A percentile compares a stretch with the other conserved stretches of the same genome.
Evolutionary conservation across 441 rosid species (phyloP).

Genomic region (Cnidoscolus chayamansa): DNA sequence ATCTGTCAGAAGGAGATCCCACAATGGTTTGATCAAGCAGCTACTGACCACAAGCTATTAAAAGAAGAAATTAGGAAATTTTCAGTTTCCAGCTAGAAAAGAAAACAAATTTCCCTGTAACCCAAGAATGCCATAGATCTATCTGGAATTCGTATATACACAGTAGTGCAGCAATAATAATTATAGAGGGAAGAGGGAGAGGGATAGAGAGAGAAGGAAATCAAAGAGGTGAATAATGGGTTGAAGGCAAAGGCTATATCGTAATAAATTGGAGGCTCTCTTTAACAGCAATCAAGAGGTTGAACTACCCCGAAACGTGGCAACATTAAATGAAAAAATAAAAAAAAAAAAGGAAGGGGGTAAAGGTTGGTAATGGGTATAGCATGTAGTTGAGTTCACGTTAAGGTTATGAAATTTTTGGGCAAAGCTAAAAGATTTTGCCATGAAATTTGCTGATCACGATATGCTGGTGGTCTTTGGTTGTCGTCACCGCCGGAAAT

Average conservation of each 20-base stretch:
- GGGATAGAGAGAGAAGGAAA: not conserved
- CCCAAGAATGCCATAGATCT: slow-evolving; percentile 3
- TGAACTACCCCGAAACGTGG: slow-evolving; percentile 24
- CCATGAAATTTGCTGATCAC: not conserved
- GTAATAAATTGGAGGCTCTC: slow-evolving; percentile 11
- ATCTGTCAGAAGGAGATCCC: not conserved
- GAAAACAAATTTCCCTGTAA: not conserved
- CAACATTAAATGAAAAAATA: slow-evolving; percentile 2
- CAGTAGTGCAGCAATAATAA: not conserved
- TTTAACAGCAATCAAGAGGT: not conserved
- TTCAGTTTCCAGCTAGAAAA: not conserved
- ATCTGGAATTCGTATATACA: not conserved
- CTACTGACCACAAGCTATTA: not conserved
- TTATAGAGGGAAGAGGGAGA: not conserved
- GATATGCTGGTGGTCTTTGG: slow-evolving; percentile 8
- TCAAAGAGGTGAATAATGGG: not conserved
- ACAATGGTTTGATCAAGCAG: not conserved
- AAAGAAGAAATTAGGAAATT: not conserved
- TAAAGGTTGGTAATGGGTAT: not conserved
- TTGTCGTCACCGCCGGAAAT: not conserved
- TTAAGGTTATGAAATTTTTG: slow-evolving; percentile 10
- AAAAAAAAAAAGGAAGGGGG: no score
- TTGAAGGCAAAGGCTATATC: slow-evolving; percentile 6
- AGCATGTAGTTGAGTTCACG: slow-evolving; percentile 32
- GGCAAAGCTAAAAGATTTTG: not conserved